phyloP scores from a whole-genome alignment of 352 stramenopile species.

The Pythium plurisporium region DNA sequence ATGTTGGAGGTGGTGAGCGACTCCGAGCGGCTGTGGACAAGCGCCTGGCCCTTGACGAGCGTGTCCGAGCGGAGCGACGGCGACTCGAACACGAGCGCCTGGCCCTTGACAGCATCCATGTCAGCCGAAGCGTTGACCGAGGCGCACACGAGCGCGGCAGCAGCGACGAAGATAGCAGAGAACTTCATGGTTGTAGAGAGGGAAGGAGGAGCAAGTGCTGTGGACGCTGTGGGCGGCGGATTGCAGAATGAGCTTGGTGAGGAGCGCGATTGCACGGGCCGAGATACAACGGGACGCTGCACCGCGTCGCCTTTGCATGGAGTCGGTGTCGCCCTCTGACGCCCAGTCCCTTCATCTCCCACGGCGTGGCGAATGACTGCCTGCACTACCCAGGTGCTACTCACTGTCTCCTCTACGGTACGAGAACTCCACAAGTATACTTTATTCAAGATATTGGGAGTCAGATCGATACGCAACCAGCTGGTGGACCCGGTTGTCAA shows the following conservation, averaged over 20 bases:
- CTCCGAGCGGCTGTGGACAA: conserved; percentile 21
- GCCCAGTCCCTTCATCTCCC: too few relatives aligned
- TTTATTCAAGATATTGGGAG: conserved; percentile 13
- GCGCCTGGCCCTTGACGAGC: conserved; percentile 17
- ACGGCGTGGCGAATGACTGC: too few relatives aligned
- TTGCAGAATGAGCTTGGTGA: conserved; percentile 13
- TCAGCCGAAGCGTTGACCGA: conserved; percentile 12
- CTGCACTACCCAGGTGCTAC: too few relatives aligned
- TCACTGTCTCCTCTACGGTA: not conserved
- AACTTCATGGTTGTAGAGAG: conserved; percentile 35
- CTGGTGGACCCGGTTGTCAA: conserved; percentile 3
- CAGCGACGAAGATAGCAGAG: conserved; percentile 29
- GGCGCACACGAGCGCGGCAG: conserved; percentile 23
- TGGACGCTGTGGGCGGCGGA: conserved; percentile 2
- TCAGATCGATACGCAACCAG: not conserved
- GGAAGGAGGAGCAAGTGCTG: not conserved
- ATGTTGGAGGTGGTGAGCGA: conserved; percentile 18
- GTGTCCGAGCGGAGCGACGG: not conserved
- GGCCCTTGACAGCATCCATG: conserved; percentile 10
- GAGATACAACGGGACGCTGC: not conserved
- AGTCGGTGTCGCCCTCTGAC: conserved; percentile 14
- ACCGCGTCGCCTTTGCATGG: conserved; percentile 9
- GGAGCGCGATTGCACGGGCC: too few relatives aligned
- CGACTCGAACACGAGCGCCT: conserved; percentile 10
- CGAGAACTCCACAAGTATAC: not conserved